A percentile compares a stretch with the other conserved stretches of the same genome.
phyloP scores from a whole-genome alignment of 495 filamentous ascomycete species.

The Talaromyces liani region DNA sequence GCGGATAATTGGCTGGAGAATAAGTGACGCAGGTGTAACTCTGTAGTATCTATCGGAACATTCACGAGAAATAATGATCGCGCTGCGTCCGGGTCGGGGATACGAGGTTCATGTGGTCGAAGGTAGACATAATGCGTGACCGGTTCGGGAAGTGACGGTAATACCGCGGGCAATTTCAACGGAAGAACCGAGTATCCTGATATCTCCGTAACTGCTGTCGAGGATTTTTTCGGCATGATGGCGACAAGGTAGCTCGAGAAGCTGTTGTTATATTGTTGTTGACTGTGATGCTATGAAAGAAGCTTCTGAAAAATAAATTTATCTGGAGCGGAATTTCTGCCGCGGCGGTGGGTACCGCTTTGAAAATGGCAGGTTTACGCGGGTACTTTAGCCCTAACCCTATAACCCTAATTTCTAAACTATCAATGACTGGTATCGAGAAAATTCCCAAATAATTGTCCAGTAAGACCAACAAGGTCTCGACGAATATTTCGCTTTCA shows the following conservation, averaged over 20 bases:
- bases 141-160: slow-evolving; percentile 41
- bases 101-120: slow-evolving; percentile 68
- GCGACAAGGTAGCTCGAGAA: not conserved
- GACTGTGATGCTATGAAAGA: not conserved
- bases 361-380: not conserved
- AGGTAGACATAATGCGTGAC: slow-evolving; percentile 81
- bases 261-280: not conserved
- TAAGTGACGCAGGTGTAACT: slow-evolving; percentile 63
- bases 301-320: slow-evolving; percentile 2
- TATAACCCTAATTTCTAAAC: not conserved
- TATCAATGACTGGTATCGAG: too few relatives aligned
- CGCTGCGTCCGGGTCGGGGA: slow-evolving; percentile 61
- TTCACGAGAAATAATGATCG: slow-evolving; percentile 85
- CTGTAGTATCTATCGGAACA: slow-evolving; percentile 76
- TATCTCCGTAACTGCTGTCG: slow-evolving; percentile 22
- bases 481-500: too few relatives aligned
- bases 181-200: slow-evolving; percentile 40
- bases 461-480: too few relatives aligned
- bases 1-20: slow-evolving; percentile 63
- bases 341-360: not conserved
- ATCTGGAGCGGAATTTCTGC: not conserved
- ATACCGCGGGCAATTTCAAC: slow-evolving; percentile 53
- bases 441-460: too few relatives aligned
- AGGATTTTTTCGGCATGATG: slow-evolving; percentile 30
- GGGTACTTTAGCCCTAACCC: not conserved